Evolutionary conservation across 2,329 filamentous ascomycete species (phyloP), one percentile per base, ranked within the genome.

Genomic region (Arthrocladium fulminans): DNA sequence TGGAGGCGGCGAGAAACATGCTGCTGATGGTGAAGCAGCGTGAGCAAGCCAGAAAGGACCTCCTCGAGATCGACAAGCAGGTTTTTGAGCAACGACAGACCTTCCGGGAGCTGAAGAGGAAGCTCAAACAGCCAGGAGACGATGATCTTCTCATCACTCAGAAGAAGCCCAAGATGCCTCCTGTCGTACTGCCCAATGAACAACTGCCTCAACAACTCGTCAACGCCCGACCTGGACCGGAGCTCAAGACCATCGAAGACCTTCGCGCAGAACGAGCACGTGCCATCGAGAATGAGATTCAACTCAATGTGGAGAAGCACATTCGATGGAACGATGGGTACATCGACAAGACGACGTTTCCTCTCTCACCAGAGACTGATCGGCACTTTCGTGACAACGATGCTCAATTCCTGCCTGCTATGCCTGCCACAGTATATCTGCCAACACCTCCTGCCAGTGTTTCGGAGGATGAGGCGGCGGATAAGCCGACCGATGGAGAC

Each of bases 91-190:
- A 94, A 63, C 81, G 92, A 44, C 76, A 78, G 51, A 80, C 81
- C 62, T 77, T 97, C 58, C 94, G 94, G 73, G 82, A 90, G 57
- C 82, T 85, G 67, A 97, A 97, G 75, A 75, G 86, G 62, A 85
- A 85, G 61, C 78, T 96, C 55, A 82, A 84, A 59, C 90, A 97
- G 73, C 94, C 92, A 70, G 83, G 81, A 58, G 86, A 94, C 61
- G 92, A 97, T 61, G 90, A 97, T 60, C 88, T 96, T 64, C 77
- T 95, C 61, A 83, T 95, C 71, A 94, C 94, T 70, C 86, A 92
- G 66, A 94, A 92, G 79, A 86, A 90, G 73, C 66, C 77, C 63
- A 52, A 49, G 20, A 13, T 34, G 45, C 25, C 45, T 32, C 38
- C 39, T 65, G 43, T 59, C 63, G 29, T 60, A 60, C 25, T 65